Evolutionary conservation across 805 yeast genomes (phyloP), one percentile per base, ranked within the genome.

Genomic region (Saccharomycopsis olivae): DNA sequence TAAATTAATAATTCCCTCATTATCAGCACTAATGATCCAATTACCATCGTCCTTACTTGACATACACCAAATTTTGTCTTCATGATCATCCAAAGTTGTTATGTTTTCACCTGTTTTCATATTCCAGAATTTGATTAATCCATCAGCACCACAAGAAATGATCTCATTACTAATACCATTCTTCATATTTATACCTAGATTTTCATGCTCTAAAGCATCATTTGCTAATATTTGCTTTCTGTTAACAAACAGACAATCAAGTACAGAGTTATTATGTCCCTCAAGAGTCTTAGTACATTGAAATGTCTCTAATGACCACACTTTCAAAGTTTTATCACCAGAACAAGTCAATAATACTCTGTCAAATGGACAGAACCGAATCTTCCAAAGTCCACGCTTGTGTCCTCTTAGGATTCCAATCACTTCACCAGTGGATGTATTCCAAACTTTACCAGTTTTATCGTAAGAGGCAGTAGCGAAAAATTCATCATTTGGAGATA

Each of bases 391-490:
- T 10, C 97, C 97, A 53, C 99, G 74, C 56, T 78, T 82, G 59
- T 92, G 99, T 14, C 96, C 96, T 46, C 76, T 75, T 47, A 92
- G 63, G 5, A 89, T 68, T 6, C 94, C 96, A 15, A 83, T 64
- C 2, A 80, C 75, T 59, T 92, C 96, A 43, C 98, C 97, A n/a
- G 74, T 63, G 32, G 75, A 82, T 19, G 76, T 54, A 54, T 82
- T 78, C 97, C 97, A 92, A 3, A 92, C 63, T 54, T 92, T 92
- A 45, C 83, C 92, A 2, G 88, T 71, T 53, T 89, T 84, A 59
- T 92, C 99, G 56, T 83, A 94, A 10, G 95, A 83, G 2, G 95
- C 97, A 1, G 96, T 81, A 1, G 95, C 97, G 53, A 92, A 78
- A 37, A 70, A 66, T 48, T 78, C 80, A 58, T 89, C 94, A 53